phyloP scores from a whole-genome alignment of 352 stramenopile genomes.

The Globisporangium solare region DNA sequence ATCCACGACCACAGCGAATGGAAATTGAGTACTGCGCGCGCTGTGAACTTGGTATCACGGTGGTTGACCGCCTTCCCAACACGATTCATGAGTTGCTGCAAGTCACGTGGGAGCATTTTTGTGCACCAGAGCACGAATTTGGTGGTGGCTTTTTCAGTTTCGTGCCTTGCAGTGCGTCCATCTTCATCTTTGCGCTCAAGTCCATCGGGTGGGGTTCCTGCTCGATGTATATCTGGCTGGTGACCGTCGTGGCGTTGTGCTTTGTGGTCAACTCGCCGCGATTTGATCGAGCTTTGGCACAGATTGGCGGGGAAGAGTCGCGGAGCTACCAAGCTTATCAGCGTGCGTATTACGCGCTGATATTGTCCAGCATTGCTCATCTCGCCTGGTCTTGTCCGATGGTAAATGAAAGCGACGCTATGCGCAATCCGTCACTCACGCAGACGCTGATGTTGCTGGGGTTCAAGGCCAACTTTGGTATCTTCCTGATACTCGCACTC shows the following conservation, averaged over 20 bases:
- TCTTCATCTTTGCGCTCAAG: conserved; percentile 26
- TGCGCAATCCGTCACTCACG: neutral
- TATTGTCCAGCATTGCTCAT: conserved; percentile 34
- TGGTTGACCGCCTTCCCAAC: conserved; percentile 19
- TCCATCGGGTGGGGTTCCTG: conserved; percentile 29
- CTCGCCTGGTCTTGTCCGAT: conserved; percentile 30
- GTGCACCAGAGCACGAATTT: conserved; percentile 23
- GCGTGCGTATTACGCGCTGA: conserved; percentile 36
- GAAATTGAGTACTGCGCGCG: conserved; percentile 4
- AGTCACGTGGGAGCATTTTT: conserved; percentile 32
- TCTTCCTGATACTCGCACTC: too few relatives aligned
- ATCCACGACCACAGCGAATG: neutral
- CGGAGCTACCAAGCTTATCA: conserved; percentile 34
- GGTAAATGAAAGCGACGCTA: conserved; percentile 9
- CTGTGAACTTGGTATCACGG: conserved; percentile 13
- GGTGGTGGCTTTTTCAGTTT: conserved; percentile 38
- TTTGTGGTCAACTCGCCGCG: conserved; percentile 41
- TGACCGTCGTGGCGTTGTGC: conserved; percentile 30
- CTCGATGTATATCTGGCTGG: conserved; percentile 33
- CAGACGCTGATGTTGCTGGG: conserved; percentile 8
- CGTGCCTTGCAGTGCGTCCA: conserved; percentile 28
- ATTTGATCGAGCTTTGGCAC: conserved; percentile 28
- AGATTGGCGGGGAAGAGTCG: conserved; percentile 26
- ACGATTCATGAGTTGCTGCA: conserved; percentile 23
- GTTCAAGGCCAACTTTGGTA: conserved; percentile 29